Conservation (phyloP, 1,284 basidiomycete genomes). For the Thecaphora frezii region DNA sequence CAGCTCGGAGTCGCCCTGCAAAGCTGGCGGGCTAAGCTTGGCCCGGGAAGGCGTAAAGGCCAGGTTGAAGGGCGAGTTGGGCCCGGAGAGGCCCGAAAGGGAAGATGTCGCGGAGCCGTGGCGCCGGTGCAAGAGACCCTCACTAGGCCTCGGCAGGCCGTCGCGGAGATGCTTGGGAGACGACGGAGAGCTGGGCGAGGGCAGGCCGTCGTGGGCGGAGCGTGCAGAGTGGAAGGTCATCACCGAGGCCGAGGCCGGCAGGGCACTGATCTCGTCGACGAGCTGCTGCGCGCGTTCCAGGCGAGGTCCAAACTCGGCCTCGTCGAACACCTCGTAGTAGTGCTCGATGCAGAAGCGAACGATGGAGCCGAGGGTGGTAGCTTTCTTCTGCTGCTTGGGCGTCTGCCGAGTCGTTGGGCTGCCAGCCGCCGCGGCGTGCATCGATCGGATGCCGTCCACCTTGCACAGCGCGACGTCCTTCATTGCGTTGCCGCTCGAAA, state of each 20-base stretch:
- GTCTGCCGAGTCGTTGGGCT: too few relatives aligned
- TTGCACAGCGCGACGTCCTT: constrained; percentile 61
- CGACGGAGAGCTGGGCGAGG: constrained; percentile 1
- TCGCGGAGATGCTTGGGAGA: constrained; percentile 7
- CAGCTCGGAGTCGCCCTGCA: constrained; percentile 7
- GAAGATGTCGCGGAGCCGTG: constrained; percentile 10
- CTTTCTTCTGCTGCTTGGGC: background rate
- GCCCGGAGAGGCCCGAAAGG: constrained; percentile 5
- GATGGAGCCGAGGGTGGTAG: constrained; percentile 71
- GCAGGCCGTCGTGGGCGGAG: background rate
- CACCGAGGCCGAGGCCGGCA: constrained; percentile 8
- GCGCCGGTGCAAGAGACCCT: constrained; percentile 5
- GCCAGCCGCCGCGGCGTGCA: constrained; percentile 65
- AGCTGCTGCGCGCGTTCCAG: constrained; percentile 16
- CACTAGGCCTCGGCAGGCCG: constrained; percentile 4
- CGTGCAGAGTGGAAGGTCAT: constrained; percentile 2
- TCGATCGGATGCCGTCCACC: constrained; percentile 70
- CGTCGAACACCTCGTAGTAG: constrained; percentile 80
- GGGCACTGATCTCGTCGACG: constrained; percentile 15
- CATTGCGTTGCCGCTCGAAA: constrained; percentile 34
- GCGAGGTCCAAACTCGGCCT: constrained; percentile 10
- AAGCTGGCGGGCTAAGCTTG: background rate
- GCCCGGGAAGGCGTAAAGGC: background rate
- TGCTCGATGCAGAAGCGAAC: constrained; percentile 75
- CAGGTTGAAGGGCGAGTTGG: constrained; percentile 5